Percentiles rank a stretch among this genome's conserved stretches.
Conservation (phyloP, 2,329 filamentous ascomycete species). For the Cyclaneusma minus region DNA sequence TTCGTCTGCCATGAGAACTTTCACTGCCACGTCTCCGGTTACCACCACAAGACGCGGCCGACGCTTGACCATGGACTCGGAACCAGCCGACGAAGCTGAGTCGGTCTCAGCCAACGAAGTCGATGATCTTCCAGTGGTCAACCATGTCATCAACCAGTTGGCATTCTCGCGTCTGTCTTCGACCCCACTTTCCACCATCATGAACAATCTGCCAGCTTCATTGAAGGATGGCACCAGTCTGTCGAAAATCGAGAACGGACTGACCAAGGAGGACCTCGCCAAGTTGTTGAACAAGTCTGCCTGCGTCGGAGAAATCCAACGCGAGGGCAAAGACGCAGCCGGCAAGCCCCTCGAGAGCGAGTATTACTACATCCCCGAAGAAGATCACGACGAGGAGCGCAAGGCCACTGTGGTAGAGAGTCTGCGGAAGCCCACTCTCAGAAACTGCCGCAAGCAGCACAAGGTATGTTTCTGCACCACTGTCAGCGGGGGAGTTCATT, state of each 20-base stretch:
- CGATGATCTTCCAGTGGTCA: conserved; percentile 36
- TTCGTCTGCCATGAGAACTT: conserved; percentile 65
- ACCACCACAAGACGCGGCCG: conserved; percentile 30
- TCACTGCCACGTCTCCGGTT: conserved; percentile 43
- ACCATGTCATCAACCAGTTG: conserved; percentile 89
- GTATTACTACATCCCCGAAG: conserved; percentile 89
- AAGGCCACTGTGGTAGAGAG: conserved; percentile 73
- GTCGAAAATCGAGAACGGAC: conserved; percentile 20
- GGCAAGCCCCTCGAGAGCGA: conserved; percentile 89
- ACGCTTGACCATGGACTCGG: too few relatives aligned
- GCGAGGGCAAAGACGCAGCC: conserved; percentile 90
- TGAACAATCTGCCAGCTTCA: conserved; percentile 66
- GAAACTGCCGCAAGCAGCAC: conserved; percentile 86
- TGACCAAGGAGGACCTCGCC: conserved; percentile 50
- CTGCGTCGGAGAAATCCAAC: conserved; percentile 76
- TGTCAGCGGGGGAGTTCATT: conserved; percentile 2
- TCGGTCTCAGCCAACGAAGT: conserved; percentile 22
- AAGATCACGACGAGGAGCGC: conserved; percentile 64
- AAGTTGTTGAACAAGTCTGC: conserved; percentile 55
- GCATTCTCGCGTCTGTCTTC: conserved; percentile 88
- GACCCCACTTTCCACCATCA: conserved; percentile 75
- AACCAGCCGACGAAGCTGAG: conserved; percentile 10
- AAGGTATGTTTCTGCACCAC: conserved; percentile 49
- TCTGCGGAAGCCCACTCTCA: conserved; percentile 73
- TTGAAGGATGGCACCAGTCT: conserved; percentile 29